phyloP scores from a whole-genome alignment of 345 rosid genomes.

The Geranium brycei region DNA sequence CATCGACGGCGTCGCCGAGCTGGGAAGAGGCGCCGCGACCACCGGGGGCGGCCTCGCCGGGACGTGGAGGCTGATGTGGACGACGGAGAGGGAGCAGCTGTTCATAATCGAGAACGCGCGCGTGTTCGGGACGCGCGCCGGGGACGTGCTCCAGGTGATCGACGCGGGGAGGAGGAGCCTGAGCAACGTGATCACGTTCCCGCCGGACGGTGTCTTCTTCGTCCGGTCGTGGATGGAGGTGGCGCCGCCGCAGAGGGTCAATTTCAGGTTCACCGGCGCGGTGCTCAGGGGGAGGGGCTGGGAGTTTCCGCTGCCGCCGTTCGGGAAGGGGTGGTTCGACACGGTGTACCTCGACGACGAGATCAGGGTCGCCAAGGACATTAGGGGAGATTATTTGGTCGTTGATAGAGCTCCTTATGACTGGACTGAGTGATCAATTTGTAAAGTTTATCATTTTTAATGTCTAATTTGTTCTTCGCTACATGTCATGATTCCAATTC shows the following conservation, averaged over 20 bases:
- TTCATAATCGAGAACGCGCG: constrained; percentile 78
- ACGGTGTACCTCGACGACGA: constrained; percentile 28
- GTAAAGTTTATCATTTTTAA: no score
- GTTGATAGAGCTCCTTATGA: constrained; percentile 21
- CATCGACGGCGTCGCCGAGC: constrained; percentile 46
- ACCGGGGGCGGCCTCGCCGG: constrained; percentile 54
- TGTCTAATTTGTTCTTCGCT: no score
- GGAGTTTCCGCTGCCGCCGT: constrained; percentile 86
- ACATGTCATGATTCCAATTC: no score
- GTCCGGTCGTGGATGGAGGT: constrained; percentile 60
- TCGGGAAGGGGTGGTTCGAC: constrained; percentile 65
- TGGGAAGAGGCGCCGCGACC: constrained; percentile 44
- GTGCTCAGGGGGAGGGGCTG: constrained; percentile 54
- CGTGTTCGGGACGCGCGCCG: constrained; percentile 56
- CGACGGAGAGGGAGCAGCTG: constrained; percentile 90
- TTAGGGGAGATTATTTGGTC: constrained; percentile 26
- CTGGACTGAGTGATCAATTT: constrained; percentile 21
- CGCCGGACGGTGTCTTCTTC: constrained; percentile 82
- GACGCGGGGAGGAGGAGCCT: constrained; percentile 47
- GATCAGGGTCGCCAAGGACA: constrained; percentile 26
- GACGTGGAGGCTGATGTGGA: constrained; percentile 87
- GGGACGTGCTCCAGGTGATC: constrained; percentile 84
- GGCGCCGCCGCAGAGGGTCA: constrained; percentile 63
- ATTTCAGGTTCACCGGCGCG: constrained; percentile 83
- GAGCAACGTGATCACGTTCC: constrained; percentile 81